These are phyloP conservation scores for Phytophthora quininea DNA, from an alignment of 352 stramenopile genomes.

Conservation along the genomic window DNA sequence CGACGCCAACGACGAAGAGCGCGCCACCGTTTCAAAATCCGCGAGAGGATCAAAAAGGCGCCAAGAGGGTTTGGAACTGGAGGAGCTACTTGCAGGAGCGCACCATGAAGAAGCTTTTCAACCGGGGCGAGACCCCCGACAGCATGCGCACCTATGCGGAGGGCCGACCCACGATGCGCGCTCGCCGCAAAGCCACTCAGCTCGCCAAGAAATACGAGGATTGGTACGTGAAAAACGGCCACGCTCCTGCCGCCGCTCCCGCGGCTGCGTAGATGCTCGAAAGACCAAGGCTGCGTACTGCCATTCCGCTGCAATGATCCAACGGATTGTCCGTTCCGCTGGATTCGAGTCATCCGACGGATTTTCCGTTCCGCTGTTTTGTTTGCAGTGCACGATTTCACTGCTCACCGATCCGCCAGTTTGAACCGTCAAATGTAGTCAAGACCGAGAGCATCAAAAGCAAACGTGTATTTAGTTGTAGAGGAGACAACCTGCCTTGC, in stretches of 20 bases:
- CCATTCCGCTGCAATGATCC: no score
- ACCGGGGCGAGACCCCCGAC: background rate
- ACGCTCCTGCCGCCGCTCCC: background rate
- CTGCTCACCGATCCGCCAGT: no score
- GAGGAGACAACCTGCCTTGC: background rate
- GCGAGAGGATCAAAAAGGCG: background rate
- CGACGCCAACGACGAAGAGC: background rate
- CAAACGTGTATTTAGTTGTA: background rate
- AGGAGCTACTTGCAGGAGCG: background rate
- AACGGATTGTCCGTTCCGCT: no score
- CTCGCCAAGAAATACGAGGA: background rate
- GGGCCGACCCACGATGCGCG: background rate
- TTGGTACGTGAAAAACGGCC: background rate
- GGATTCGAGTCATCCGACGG: no score
- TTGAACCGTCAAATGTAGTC: no score
- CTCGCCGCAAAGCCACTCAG: background rate
- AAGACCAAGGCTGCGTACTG: background rate
- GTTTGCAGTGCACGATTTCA: no score
- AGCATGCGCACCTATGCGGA: background rate
- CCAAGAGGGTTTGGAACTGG: background rate
- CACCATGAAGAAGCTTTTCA: background rate
- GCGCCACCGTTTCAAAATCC: background rate
- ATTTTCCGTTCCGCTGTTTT: no score
- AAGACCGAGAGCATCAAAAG: no score
- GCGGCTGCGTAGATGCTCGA: background rate